These are phyloP conservation scores for Fusarium incarnatum DNA, from an alignment of 2,329 filamentous ascomycete genomes.

Conservation along the genomic window DNA sequence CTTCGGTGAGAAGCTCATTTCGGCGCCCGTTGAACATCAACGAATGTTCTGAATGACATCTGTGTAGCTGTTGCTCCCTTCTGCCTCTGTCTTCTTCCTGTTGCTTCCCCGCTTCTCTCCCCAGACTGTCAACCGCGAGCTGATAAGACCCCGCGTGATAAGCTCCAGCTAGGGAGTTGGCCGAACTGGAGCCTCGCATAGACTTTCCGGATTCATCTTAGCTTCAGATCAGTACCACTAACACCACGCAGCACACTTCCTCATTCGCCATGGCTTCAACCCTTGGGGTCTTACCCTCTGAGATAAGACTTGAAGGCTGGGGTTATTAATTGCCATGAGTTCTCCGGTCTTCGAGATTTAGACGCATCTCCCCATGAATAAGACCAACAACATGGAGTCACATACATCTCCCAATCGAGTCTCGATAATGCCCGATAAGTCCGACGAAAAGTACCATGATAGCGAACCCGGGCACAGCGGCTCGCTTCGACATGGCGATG, in stretches of 20 bases:
- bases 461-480: background rate
- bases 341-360: background rate
- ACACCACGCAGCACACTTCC: background rate
- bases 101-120: background rate
- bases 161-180: background rate
- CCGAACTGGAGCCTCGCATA: background rate
- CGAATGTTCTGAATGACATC: background rate
- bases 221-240: background rate
- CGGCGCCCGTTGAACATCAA: background rate
- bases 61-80: background rate
- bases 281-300: background rate
- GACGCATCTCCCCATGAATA: background rate
- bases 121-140: background rate
- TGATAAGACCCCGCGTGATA: constrained; percentile 1
- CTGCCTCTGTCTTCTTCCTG: background rate
- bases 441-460: background rate
- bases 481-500: background rate
- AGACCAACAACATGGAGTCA: background rate
- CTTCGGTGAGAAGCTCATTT: background rate
- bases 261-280: background rate
- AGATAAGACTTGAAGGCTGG: background rate
- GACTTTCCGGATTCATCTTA: constrained; percentile 1
- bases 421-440: background rate
- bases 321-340: background rate
- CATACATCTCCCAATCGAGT: background rate